A percentile compares a stretch with the other conserved stretches of the same genome.
These are phyloP conservation scores for Barnettozyma wickerhamii DNA, from an alignment of 805 yeast genomes.

Conservation along the genomic window DNA sequence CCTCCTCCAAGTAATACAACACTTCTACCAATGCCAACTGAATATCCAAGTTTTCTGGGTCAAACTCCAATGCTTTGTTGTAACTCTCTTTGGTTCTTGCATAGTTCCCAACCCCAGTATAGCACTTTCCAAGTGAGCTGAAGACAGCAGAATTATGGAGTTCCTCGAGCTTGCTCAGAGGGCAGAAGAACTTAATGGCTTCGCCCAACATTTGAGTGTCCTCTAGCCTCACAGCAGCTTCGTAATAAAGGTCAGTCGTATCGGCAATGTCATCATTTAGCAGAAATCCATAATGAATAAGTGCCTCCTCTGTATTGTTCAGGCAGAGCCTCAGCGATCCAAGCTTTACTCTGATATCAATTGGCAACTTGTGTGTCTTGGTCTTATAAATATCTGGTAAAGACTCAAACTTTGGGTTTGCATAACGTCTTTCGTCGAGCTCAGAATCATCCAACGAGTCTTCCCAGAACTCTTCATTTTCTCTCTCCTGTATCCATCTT, in stretches of 20 bases:
- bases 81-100: constrained; percentile 59
- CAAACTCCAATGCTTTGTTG: constrained; percentile 45
- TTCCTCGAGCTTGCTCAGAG: constrained; percentile 52
- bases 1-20: constrained; percentile 59
- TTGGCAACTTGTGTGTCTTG: constrained; percentile 54
- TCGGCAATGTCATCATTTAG: constrained; percentile 53
- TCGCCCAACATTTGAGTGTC: constrained; percentile 66
- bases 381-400: constrained; percentile 35
- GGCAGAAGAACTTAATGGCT: constrained; percentile 63
- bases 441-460: constrained; percentile 64
- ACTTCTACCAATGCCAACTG: constrained; percentile 81
- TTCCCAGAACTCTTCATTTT: constrained; percentile 43
- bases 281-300: constrained; percentile 60
- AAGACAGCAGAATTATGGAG: constrained; percentile 43
- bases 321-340: constrained; percentile 69
- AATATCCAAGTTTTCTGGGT: constrained; percentile 65
- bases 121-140: constrained; percentile 68
- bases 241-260: constrained; percentile 66
- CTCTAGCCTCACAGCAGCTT: constrained; percentile 73
- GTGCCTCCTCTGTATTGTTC: constrained; percentile 64
- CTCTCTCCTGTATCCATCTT: constrained; percentile 78
- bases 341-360: constrained; percentile 81
- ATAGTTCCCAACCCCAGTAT: constrained; percentile 66
- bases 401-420: constrained; percentile 39
- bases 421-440: constrained; percentile 68